Conservation (phyloP, 2,329 filamentous ascomycete genomes). For the Tolypocladium nubicola region DNA sequence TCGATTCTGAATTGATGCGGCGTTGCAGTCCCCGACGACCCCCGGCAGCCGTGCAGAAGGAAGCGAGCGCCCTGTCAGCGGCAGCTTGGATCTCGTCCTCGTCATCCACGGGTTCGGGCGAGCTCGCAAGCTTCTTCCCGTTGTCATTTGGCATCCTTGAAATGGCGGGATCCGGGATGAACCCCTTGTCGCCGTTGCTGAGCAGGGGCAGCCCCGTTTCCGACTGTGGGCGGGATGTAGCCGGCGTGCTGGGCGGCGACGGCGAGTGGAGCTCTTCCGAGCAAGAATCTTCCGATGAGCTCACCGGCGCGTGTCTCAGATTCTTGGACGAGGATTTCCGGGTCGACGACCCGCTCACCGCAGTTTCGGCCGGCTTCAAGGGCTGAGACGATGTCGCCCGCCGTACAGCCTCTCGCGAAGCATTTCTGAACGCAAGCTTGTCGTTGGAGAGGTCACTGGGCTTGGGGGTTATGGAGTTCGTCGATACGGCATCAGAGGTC, state of each 20-base stretch:
- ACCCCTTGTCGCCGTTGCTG: conserved; percentile 2
- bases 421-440: not conserved
- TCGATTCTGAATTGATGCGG: conserved; percentile 7
- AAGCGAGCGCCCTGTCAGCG: conserved; percentile 9
- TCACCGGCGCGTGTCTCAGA: conserved; percentile 7
- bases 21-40: conserved; percentile 4
- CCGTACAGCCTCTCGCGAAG: not conserved
- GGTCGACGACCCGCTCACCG: not conserved
- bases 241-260: conserved; percentile 25
- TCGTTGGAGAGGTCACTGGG: not conserved
- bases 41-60: conserved; percentile 9
- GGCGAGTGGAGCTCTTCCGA: conserved; percentile 26
- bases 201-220: conserved; percentile 19
- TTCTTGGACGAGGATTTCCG: not conserved
- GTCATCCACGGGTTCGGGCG: conserved; percentile 3
- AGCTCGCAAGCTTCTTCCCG: conserved; percentile 1
- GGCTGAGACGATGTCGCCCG: not conserved
- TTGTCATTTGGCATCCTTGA: not conserved
- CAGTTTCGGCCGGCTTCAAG: not conserved
- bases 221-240: conserved; percentile 29
- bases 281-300: conserved; percentile 26
- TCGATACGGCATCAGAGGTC: not conserved
- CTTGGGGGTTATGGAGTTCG: not conserved
- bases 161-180: not conserved
- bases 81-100: conserved; percentile 7